Evolutionary conservation across 179 eudicot genomes (phyloP), one percentile per base, ranked within the genome.

Genomic region (Drosera spatulata): DNA sequence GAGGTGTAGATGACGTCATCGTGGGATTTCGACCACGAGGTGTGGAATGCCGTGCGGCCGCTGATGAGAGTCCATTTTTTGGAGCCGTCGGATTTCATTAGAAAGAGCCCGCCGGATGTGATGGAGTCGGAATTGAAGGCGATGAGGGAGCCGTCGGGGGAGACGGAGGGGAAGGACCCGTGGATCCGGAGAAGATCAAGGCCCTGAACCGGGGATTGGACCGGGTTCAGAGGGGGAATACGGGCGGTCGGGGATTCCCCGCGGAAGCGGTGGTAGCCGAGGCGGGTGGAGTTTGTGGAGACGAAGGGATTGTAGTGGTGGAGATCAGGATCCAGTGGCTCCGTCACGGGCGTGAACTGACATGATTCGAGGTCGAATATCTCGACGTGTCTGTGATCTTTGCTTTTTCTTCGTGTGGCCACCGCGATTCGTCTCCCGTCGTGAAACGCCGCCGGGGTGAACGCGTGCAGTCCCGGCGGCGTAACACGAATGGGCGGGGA

Each of bases 221-320:
- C 70, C 0, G 60, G 59, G 2, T 83, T 82, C 4, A 91, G 70
- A 62, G 76, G 77, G 0, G 90, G 90, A 61, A 82, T 64, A 0
- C 61, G 12, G 1, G 54, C 37, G n/a, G 71, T 76, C 2, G 33
- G 53, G 0, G 61, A 47, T 15, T 63, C 75, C 10, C 90, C 96
- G 4, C 96, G 72, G 65, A 81, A 91, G 0, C 96, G 76, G 66
- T 91, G 97, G 66, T 81, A 91, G 14, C 97, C 96, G 15, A 91
- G 55, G 55, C 61, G 78, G 11, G 63, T 64, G 4, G 82, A 79
- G 0, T 71, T 76, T 9, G 86, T 77, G 3, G 97, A 91, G 3
- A 87, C 67, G 13, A 91, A 91, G 6, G 97, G 97, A 61, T 79
- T 91, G 76, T 81, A 91, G 55, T 87, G 93, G 69, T 87, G 95